Conservation (phyloP, 345 rosid genomes). For the Draba incana region DNA sequence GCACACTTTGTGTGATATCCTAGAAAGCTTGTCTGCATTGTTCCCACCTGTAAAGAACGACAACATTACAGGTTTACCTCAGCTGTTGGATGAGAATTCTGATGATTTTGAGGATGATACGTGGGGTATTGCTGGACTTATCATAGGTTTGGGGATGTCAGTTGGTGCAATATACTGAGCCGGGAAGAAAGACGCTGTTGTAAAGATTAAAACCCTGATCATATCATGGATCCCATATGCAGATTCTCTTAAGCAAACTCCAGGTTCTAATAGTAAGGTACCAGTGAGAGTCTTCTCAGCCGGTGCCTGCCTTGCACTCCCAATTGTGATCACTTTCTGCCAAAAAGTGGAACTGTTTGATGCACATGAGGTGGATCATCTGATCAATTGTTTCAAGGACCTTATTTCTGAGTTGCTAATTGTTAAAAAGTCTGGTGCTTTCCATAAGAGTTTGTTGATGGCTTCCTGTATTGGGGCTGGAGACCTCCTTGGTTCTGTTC, state of each 20-base stretch:
- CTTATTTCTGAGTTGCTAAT: slow-evolving; percentile 69
- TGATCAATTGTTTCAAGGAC: slow-evolving; percentile 58
- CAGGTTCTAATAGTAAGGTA: slow-evolving; percentile 45
- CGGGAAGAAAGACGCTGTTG: slow-evolving; percentile 67
- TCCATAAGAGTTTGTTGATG: slow-evolving; percentile 71
- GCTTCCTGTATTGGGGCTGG: slow-evolving; percentile 88
- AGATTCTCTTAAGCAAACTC: slow-evolving; percentile 46
- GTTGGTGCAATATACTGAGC: slow-evolving; percentile 75
- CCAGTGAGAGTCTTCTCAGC: slow-evolving; percentile 57
- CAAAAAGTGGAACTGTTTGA: slow-evolving; percentile 74
- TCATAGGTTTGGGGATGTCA: slow-evolving; percentile 81
- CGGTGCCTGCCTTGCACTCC: slow-evolving; percentile 86
- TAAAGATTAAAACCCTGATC: slow-evolving; percentile 71
- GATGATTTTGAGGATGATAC: slow-evolving; percentile 77
- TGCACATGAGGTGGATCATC: slow-evolving; percentile 57
- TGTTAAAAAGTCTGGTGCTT: slow-evolving; percentile 61
- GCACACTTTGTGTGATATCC: slow-evolving; percentile 50
- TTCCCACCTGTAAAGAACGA: slow-evolving; percentile 48
- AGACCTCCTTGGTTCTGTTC: slow-evolving; percentile 65
- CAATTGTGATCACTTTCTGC: slow-evolving; percentile 73
- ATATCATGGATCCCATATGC: slow-evolving; percentile 74
- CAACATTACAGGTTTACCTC: slow-evolving; percentile 43
- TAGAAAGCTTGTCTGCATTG: slow-evolving; percentile 51
- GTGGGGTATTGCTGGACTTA: slow-evolving; percentile 94
- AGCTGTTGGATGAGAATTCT: slow-evolving; percentile 47